Evolutionary conservation across 2,329 filamentous ascomycete genomes (phyloP).

Genomic region (Colletotrichum gloeosporioides): DNA sequence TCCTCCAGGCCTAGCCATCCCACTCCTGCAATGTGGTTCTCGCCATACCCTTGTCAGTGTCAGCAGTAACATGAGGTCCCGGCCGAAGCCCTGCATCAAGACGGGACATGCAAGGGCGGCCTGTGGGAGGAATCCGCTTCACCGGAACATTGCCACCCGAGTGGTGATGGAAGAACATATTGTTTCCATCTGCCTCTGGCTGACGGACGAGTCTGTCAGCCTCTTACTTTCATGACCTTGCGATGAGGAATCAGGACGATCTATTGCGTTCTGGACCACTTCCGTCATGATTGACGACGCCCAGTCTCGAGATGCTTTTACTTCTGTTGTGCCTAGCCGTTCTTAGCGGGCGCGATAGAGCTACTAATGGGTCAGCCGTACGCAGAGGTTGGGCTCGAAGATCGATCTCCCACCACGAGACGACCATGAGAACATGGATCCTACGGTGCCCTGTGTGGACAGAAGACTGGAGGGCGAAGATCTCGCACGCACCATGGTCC

Average conservation of each 20-base stretch:
- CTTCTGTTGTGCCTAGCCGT: background rate
- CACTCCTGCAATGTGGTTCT: background rate
- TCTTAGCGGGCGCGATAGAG: background rate
- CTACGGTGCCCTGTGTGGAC: background rate
- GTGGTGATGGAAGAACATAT: background rate
- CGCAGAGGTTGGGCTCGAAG: background rate
- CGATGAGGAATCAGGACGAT: background rate
- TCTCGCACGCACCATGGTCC: background rate
- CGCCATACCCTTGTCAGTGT: background rate
- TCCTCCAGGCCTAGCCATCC: background rate
- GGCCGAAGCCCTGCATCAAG: background rate
- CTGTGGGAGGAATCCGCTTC: background rate
- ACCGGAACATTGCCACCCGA: background rate
- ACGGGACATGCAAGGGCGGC: background rate
- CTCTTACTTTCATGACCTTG: background rate
- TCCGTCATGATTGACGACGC: background rate
- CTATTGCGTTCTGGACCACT: slow-evolving; percentile 6
- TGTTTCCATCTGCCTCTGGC: background rate
- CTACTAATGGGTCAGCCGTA: background rate
- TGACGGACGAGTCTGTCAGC: background rate
- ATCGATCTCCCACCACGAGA: background rate
- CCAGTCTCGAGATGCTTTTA: background rate
- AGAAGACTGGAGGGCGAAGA: background rate
- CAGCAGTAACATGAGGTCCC: background rate
- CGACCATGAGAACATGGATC: too few species aligned